Conservation (phyloP, 2,329 filamentous ascomycete genomes). For the Rhexocercosporidium sp. region DNA sequence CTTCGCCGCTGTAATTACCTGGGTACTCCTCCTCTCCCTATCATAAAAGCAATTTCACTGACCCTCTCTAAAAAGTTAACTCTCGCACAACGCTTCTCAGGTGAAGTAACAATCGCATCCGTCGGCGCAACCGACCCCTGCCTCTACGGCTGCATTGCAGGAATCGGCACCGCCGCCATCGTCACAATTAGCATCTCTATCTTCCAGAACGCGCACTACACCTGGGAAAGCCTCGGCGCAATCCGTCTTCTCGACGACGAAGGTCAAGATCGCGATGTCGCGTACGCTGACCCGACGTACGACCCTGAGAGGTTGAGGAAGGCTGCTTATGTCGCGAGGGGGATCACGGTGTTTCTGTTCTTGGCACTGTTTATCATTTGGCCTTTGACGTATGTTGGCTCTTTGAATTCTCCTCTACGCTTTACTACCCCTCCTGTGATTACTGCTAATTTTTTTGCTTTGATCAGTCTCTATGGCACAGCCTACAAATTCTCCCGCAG, state of each 20-base stretch:
- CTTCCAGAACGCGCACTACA: slow-evolving; percentile 17
- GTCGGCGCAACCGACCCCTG: slow-evolving; percentile 19
- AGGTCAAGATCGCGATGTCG: slow-evolving; percentile 17
- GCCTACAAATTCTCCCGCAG: slow-evolving; percentile 17
- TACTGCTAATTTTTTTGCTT: too few species aligned
- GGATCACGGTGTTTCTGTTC: slow-evolving; percentile 18
- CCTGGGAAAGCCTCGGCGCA: slow-evolving; percentile 14
- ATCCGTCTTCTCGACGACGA: slow-evolving; percentile 16
- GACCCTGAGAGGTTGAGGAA: slow-evolving; percentile 16
- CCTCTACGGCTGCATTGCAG: slow-evolving; percentile 22
- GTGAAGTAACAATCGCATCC: slow-evolving; percentile 16
- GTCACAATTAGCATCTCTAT: slow-evolving; percentile 18
- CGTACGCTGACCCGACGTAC: slow-evolving; percentile 19
- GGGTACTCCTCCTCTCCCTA: slow-evolving; percentile 1
- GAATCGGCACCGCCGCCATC: slow-evolving; percentile 18
- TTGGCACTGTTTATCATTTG: slow-evolving; percentile 21
- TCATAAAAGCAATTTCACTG: neutral
- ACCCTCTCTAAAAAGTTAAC: neutral
- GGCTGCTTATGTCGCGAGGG: slow-evolving; percentile 19
- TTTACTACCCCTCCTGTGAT: neutral
- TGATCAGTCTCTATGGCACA: slow-evolving; percentile 10
- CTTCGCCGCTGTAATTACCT: slow-evolving; percentile 23
- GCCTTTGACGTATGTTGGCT: slow-evolving; percentile 16
- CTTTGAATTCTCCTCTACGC: neutral
- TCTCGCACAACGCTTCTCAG: slow-evolving; percentile 20